Evolutionary conservation across 2,329 filamentous ascomycete genomes (phyloP).

Genomic region (Claviceps maximensis): DNA sequence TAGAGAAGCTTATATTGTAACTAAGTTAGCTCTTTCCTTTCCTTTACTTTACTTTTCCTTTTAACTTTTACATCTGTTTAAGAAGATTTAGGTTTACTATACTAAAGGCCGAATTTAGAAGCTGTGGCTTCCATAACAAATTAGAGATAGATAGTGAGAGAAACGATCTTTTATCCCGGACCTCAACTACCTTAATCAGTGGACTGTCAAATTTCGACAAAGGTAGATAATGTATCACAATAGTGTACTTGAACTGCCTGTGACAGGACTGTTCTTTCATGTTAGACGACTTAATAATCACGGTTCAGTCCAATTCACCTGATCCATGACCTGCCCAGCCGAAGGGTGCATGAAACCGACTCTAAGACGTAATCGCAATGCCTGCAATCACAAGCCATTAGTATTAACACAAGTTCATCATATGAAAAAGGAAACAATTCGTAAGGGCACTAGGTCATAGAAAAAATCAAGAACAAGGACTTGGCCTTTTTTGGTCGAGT

Average conservation of each 20-base stretch:
- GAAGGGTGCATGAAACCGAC: conserved; percentile 65
- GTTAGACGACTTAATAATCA: conserved; percentile 16
- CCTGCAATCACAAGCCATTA: conserved; percentile 33
- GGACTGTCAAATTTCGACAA: too few relatives aligned
- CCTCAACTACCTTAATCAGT: too few relatives aligned
- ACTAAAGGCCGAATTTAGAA: too few relatives aligned
- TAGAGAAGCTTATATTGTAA: too few relatives aligned
- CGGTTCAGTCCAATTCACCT: conserved; percentile 94
- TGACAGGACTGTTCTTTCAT: not conserved
- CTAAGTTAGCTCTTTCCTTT: too few relatives aligned
- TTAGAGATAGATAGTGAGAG: too few relatives aligned
- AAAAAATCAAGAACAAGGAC: not conserved
- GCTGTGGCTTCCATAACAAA: too few relatives aligned
- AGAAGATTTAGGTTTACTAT: too few relatives aligned
- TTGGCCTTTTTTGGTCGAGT: not conserved
- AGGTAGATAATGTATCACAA: not conserved
- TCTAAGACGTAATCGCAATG: conserved; percentile 73
- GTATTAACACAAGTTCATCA: not conserved
- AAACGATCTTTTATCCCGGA: too few relatives aligned
- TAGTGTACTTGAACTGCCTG: not conserved
- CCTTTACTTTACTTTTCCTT: too few relatives aligned
- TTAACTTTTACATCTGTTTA: too few relatives aligned
- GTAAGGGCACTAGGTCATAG: too few relatives aligned
- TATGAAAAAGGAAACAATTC: not conserved
- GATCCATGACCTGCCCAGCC: conserved; percentile 63